These are phyloP conservation scores for Paxillus involutus DNA, from an alignment of 768 basidiomycete genomes.

Conservation along the genomic window DNA sequence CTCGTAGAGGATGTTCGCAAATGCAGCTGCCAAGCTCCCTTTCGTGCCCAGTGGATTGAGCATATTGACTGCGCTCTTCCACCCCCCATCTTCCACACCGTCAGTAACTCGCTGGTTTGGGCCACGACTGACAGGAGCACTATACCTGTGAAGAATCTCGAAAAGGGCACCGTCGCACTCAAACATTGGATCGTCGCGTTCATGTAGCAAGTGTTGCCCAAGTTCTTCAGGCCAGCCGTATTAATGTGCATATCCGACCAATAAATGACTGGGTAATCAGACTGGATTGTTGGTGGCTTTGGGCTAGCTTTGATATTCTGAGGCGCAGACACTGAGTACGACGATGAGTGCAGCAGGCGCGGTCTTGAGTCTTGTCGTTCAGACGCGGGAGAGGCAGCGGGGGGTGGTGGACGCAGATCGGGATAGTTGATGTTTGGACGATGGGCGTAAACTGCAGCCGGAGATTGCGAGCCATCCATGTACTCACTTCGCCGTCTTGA, in stretches of 20 bases:
- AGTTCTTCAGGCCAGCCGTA: constrained; percentile 86
- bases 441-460: constrained; percentile 44
- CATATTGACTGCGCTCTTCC: constrained; percentile 82
- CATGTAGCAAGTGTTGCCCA: constrained; percentile 99
- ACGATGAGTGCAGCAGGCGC: constrained; percentile 39
- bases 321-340: constrained; percentile 30
- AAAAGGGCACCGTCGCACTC: constrained; percentile 91
- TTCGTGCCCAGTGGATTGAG: constrained; percentile 86
- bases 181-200: constrained; percentile 97
- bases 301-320: constrained; percentile 37
- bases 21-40: constrained; percentile 77
- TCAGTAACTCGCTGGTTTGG: constrained; percentile 1
- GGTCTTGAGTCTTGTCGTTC: constrained; percentile 79
- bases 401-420: constrained; percentile 78
- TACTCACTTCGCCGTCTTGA: constrained; percentile 76
- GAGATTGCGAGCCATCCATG: constrained; percentile 74
- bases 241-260: constrained; percentile 83
- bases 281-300: constrained; percentile 63
- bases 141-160: constrained; percentile 88
- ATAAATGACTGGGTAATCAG: constrained; percentile 80
- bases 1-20: constrained; percentile 79
- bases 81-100: constrained; percentile 60
- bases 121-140: background rate
- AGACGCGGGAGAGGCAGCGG: constrained; percentile 63
- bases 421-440: constrained; percentile 80